Conservation (phyloP, 1,284 basidiomycete genomes). For the Tranzscheliella williamsii region DNA sequence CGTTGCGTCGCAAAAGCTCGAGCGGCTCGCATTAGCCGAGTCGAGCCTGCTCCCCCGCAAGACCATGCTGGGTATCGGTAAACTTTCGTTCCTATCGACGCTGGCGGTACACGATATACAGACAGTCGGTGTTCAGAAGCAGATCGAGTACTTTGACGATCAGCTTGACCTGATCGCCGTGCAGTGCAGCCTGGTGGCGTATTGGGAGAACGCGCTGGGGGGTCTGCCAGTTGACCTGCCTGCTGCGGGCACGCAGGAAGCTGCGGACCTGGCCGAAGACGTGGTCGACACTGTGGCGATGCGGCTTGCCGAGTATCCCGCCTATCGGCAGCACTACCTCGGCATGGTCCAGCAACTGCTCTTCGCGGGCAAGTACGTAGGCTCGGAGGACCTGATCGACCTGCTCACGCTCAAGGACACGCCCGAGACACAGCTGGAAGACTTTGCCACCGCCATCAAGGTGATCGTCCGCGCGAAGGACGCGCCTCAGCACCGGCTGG, state of each 20-base stretch:
- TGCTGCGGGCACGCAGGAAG: not conserved
- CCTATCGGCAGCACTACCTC: conserved; percentile 43
- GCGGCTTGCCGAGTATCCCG: conserved; percentile 24
- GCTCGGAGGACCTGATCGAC: conserved; percentile 65
- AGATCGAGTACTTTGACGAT: conserved; percentile 64
- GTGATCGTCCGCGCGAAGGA: conserved; percentile 63
- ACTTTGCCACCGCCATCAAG: conserved; percentile 64
- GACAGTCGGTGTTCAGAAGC: conserved; percentile 42
- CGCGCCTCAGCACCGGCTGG: conserved; percentile 58
- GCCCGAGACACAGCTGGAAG: conserved; percentile 57
- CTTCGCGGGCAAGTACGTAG: conserved; percentile 58
- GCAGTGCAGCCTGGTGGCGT: conserved; percentile 62
- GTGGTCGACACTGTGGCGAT: conserved; percentile 19
- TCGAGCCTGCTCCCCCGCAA: conserved; percentile 64
- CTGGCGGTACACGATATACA: conserved; percentile 23
- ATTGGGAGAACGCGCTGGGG: conserved; percentile 36
- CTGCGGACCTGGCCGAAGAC: conserved; percentile 15
- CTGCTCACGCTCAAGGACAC: conserved; percentile 65
- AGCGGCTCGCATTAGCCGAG: conserved; percentile 65
- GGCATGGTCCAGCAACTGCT: conserved; percentile 55
- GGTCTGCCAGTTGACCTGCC: conserved; percentile 9
- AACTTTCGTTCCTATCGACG: conserved; percentile 76
- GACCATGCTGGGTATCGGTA: conserved; percentile 88
- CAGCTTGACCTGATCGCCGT: conserved; percentile 67
- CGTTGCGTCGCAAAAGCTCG: conserved; percentile 70